phyloP scores from a whole-genome alignment of 768 basidiomycete genomes.

The Boletus rubropictus region DNA sequence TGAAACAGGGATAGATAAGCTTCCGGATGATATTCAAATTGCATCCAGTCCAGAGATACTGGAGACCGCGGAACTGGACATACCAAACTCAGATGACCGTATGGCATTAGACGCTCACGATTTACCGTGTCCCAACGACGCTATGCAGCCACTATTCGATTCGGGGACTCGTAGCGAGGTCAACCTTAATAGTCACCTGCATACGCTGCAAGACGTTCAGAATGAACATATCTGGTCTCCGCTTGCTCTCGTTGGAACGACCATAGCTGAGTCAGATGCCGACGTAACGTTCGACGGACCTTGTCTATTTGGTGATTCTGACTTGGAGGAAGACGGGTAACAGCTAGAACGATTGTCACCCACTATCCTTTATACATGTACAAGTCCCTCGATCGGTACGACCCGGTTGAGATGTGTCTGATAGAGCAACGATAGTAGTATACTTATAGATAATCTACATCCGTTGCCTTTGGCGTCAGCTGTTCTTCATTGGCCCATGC shows the following conservation, averaged over 20 bases:
- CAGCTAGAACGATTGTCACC: no score
- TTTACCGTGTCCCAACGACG: not conserved
- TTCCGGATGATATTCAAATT: not conserved
- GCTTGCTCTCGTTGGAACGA: not conserved
- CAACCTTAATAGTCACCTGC: not conserved
- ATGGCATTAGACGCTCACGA: not conserved
- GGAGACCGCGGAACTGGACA: not conserved
- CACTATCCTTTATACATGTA: no score
- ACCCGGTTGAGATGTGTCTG: no score
- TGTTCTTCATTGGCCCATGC: constrained; percentile 70
- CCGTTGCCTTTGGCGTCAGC: constrained; percentile 12
- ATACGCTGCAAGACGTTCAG: not conserved
- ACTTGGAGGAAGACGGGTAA: constrained; percentile 26
- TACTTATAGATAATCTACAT: constrained; percentile 5
- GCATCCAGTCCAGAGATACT: not conserved
- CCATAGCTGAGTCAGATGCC: not conserved
- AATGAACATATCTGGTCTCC: not conserved
- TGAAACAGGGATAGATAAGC: not conserved
- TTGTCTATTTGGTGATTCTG: constrained; percentile 29
- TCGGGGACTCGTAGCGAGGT: not conserved
- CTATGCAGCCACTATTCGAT: not conserved
- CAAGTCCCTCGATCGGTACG: no score
- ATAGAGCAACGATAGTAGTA: not conserved
- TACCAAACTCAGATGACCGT: not conserved
- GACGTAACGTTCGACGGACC: constrained; percentile 20